A percentile compares a stretch with the other conserved stretches of the same genome.
Conservation (phyloP, 352 stramenopile species). For the Vaucheria bursata region DNA sequence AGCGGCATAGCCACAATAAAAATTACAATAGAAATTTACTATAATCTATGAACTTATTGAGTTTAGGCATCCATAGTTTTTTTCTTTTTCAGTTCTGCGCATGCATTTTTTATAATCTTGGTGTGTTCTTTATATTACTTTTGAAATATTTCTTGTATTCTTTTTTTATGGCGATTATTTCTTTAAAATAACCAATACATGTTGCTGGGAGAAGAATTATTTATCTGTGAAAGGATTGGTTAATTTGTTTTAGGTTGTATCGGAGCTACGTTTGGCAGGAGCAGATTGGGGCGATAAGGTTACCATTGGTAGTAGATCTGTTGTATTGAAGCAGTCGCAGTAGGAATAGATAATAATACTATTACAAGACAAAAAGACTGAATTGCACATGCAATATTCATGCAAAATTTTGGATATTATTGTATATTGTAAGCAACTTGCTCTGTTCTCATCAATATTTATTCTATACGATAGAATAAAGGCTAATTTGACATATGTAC, state of each 20-base stretch:
- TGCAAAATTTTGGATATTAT: too few relatives aligned
- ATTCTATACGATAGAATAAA: too few relatives aligned
- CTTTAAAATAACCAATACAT: background rate
- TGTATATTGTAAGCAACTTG: too few relatives aligned
- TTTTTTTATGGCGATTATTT: background rate
- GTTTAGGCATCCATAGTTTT: too few relatives aligned
- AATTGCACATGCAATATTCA: too few relatives aligned
- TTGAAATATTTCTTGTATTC: background rate
- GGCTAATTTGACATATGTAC: too few relatives aligned
- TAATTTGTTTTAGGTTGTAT: background rate
- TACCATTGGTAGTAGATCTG: background rate
- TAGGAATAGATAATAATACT: background rate
- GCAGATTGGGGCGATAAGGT: conserved; percentile 5
- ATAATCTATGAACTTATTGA: too few relatives aligned
- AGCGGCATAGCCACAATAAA: too few relatives aligned
- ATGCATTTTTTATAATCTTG: background rate
- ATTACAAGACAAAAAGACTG: too few relatives aligned
- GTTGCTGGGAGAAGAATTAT: background rate
- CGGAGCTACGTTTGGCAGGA: background rate
- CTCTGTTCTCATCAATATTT: too few relatives aligned
- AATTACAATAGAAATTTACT: too few relatives aligned
- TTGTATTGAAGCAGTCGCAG: background rate
- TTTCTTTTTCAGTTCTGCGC: background rate
- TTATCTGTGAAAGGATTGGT: background rate
- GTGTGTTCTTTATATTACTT: background rate